Evolutionary conservation across 2,329 filamentous ascomycete species (phyloP), one percentile per base, ranked within the genome.

Genomic region (Aspergillaceae sp.): DNA sequence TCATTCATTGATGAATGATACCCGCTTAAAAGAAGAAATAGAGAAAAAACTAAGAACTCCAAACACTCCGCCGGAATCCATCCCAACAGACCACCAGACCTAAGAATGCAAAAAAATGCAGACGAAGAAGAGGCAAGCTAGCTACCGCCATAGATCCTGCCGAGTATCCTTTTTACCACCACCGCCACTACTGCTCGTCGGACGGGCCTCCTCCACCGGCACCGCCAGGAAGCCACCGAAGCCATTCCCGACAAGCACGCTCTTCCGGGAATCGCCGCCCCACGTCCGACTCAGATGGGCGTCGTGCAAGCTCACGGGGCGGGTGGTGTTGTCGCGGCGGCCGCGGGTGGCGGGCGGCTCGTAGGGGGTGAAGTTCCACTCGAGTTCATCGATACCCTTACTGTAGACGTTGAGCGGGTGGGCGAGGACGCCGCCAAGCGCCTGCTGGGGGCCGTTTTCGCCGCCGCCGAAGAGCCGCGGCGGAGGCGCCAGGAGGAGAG

Each of bases 401-500:
- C 75, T 79, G 62, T 80, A 84, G 34, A 84, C 74, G 52, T 80
- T 74, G 26, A 85, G 69, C 2, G 76, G 74, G 52, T 82, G 79
- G 29, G 71, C 69, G 51, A 84, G 71, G 6, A 64, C 62, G 36
- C 55, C 53, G 5, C 50, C 49, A 4, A 51, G 48, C 11, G 53
- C 48, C 33, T 58, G 60, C 33, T 58, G 60, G 1, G 62, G 56
- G 0, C 58, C 58, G 5, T 44, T 49, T 10, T 60, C 60, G n/a
- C 58, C 61, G 7, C 61, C 61, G 0, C 72, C 73, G 50, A 78
- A 79, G 1, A 74, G 66, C 5, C 74, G 71, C 1, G 72, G 73
- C 2, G 86, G 84, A 1, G 84, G 85, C 1, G 82, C 78, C 5
- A 91, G 74, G 9, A 89, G 76, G 4, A 96, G 78, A 7, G 83